A percentile compares a stretch with the other conserved stretches of the same genome.
phyloP scores from a whole-genome alignment of 805 yeast species.

The Candida golubevii region DNA sequence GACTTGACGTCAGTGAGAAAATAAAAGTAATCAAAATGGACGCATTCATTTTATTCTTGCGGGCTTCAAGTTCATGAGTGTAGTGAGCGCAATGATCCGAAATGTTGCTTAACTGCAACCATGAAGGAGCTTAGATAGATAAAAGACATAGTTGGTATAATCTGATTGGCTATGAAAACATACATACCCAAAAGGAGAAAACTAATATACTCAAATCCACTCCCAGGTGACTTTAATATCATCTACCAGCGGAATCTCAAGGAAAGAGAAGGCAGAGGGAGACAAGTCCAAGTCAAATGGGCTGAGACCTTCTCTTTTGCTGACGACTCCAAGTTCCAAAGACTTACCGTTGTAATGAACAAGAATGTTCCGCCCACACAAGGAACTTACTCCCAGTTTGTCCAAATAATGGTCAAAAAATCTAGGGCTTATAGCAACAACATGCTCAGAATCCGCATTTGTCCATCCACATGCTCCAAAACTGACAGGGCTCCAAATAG shows the following conservation, averaged over 20 bases:
- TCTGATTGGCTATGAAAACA: too few species aligned
- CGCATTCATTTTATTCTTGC: too few species aligned
- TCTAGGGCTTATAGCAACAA: conserved; percentile 49
- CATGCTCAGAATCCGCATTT: conserved; percentile 42
- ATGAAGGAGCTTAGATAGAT: too few species aligned
- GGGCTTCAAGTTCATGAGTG: too few species aligned
- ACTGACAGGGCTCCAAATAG: conserved; percentile 46
- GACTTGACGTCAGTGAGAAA: too few species aligned
- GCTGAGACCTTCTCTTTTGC: conserved; percentile 53
- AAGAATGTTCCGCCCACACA: conserved; percentile 50
- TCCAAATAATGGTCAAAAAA: conserved; percentile 34
- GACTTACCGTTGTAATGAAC: conserved; percentile 46
- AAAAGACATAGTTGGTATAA: too few species aligned
- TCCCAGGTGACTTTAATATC: conserved; percentile 53
- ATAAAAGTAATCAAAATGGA: too few species aligned
- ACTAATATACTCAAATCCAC: conserved; percentile 14
- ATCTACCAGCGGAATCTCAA: conserved; percentile 52
- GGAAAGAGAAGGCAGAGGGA: conserved; percentile 51
- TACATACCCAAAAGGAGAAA: too few species aligned
- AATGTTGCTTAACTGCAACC: not conserved
- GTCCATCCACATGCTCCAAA: conserved; percentile 54
- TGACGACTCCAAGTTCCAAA: conserved; percentile 54
- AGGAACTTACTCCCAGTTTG: conserved; percentile 37
- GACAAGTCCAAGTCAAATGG: conserved; percentile 52
- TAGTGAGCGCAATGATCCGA: too few species aligned